phyloP scores from a whole-genome alignment of 1,139 yeast species.

The Groenewaldozyma auringiensis region DNA sequence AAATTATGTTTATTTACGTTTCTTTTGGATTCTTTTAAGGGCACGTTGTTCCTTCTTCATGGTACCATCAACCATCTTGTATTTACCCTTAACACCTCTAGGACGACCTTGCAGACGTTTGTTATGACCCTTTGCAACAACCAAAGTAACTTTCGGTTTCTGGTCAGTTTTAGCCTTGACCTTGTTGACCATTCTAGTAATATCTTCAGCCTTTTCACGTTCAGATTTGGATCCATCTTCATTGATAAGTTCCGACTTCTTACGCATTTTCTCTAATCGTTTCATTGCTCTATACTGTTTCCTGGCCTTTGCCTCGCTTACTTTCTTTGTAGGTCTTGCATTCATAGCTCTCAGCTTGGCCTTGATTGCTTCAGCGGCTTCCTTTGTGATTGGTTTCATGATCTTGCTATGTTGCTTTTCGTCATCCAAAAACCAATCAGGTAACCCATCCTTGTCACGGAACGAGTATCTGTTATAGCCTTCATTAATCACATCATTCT shows the following conservation, averaged over 20 bases:
- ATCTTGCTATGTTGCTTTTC: constrained; percentile 81
- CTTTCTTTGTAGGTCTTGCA: constrained; percentile 97
- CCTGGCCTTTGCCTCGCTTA: constrained; percentile 93
- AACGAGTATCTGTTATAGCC: constrained; percentile 89
- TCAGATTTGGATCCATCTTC: constrained; percentile 85
- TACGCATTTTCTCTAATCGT: constrained; percentile 82
- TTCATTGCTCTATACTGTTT: constrained; percentile 90
- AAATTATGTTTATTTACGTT: constrained; percentile 33
- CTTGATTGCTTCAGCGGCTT: constrained; percentile 86
- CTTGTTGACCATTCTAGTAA: constrained; percentile 75
- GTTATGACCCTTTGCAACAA: constrained; percentile 82
- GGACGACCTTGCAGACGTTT: constrained; percentile 93
- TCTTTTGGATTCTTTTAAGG: constrained; percentile 79
- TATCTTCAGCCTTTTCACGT: constrained; percentile 90
- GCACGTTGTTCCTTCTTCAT: constrained; percentile 97
- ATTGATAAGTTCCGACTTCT: constrained; percentile 86
- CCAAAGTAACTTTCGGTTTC: constrained; percentile 80
- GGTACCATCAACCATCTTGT: constrained; percentile 98
- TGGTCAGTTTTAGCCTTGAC: constrained; percentile 61
- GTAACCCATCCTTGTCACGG: constrained; percentile 83
- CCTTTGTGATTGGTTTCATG: constrained; percentile 88
- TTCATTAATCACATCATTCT: constrained; percentile 78
- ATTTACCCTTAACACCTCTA: constrained; percentile 91
- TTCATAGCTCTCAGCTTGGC: constrained; percentile 85
- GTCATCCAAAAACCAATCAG: constrained; percentile 94